Evolutionary conservation across 768 basidiomycete species (phyloP).

Genomic region (Chlorophyllum brunneum): DNA sequence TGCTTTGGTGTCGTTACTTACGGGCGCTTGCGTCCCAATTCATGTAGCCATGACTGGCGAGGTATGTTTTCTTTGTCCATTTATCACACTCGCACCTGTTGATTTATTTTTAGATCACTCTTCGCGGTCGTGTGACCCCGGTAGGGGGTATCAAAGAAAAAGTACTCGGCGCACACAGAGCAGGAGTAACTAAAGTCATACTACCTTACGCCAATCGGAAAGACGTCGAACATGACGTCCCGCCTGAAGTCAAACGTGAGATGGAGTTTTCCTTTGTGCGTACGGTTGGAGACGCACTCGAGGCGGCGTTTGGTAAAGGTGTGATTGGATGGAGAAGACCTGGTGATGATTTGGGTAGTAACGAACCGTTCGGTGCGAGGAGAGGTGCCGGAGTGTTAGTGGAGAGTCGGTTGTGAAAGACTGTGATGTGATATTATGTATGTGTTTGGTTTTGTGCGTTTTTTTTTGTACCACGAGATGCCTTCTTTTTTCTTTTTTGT

Average conservation of each 20-base stretch:
- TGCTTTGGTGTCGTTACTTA: slow-evolving; percentile 83
- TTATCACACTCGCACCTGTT: neutral
- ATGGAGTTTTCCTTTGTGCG: slow-evolving; percentile 83
- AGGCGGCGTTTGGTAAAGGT: slow-evolving; percentile 77
- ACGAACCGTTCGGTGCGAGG: neutral
- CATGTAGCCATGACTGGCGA: slow-evolving; percentile 90
- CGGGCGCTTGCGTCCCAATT: slow-evolving; percentile 67
- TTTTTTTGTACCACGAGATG: no score
- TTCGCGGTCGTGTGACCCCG: slow-evolving; percentile 76
- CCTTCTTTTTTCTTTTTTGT: no score
- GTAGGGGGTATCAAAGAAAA: slow-evolving; percentile 94
- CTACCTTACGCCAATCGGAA: slow-evolving; percentile 82
- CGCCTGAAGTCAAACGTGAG: slow-evolving; percentile 63
- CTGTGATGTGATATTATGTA: neutral
- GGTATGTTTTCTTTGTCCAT: slow-evolving; percentile 30
- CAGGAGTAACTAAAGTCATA: slow-evolving; percentile 78
- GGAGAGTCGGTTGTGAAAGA: slow-evolving; percentile 46
- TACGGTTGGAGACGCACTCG: slow-evolving; percentile 75
- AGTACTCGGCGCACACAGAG: slow-evolving; percentile 86
- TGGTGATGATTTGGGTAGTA: neutral
- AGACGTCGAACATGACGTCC: slow-evolving; percentile 84
- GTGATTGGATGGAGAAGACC: slow-evolving; percentile 60
- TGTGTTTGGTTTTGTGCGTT: neutral
- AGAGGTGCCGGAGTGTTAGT: slow-evolving; percentile 28
- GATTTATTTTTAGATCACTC: slow-evolving; percentile 53